Evolutionary conservation across 2,329 filamentous ascomycete genomes (phyloP), one percentile per base, ranked within the genome.

Genomic region (Eurotiales sp.): DNA sequence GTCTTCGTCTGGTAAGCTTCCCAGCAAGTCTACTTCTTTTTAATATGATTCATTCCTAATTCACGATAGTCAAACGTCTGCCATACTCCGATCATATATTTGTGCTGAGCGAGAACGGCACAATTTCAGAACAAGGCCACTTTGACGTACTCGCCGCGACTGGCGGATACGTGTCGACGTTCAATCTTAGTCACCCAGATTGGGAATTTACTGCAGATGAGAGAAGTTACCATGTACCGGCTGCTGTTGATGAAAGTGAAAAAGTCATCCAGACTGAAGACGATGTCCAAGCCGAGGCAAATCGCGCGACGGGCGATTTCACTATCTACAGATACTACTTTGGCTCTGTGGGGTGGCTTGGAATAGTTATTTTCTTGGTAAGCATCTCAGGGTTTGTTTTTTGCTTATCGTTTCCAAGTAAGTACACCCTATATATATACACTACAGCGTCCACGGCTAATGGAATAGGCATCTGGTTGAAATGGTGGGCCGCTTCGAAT

Each of bases 11-110:
- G 54, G 54, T 56, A 54, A 23, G 47, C 1, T 41, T 15, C 25
- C 14, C 15, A 8, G 14, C 5, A 8, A 3, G 22, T 30, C 32
- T 11, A 42, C n/a, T n/a, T n/a, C n/a, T n/a, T n/a, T n/a, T n/a
- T n/a, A n/a, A n/a, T n/a, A n/a, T n/a, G n/a, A n/a, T n/a, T n/a
- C n/a, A n/a, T n/a, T n/a, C n/a, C n/a, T n/a, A n/a, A n/a, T n/a
- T n/a, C n/a, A n/a, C n/a, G n/a, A n/a, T n/a, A 63, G 64, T 66
- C 8, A 72, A 70, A 50, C 70, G 70, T 37, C 63, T 75, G 14
- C 67, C 70, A 7, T 72, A 68, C 52, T 64, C 67, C 4, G 73
- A 77, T 54, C 63, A 72, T 30, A 70, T 76, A 41, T 57, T 76
- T 22, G 68, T 67, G 4, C 60, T 76, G 25, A 63, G 68, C 30